phyloP scores from a whole-genome alignment of 2,329 filamentous ascomycete species.

The Exophiala bonariae region DNA sequence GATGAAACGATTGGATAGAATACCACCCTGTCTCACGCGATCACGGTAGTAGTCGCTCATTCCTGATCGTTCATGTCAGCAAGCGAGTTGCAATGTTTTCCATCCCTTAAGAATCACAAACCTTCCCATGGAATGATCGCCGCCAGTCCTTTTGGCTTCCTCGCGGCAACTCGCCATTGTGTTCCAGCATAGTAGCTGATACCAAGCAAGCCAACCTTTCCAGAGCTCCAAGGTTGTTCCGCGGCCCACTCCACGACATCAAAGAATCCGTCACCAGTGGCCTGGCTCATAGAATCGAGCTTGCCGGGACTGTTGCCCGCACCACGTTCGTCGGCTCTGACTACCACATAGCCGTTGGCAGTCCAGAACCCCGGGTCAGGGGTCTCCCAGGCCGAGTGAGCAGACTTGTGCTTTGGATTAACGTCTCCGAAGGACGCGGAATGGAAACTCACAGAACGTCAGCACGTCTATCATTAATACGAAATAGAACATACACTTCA shows the following conservation, averaged over 20 bases:
- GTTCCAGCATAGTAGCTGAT: slow-evolving; percentile 55
- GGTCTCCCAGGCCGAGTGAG: slow-evolving; percentile 60
- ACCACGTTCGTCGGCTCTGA: slow-evolving; percentile 56
- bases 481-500: slow-evolving; percentile 6
- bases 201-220: slow-evolving; percentile 52
- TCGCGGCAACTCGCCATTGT: slow-evolving; percentile 56
- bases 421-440: slow-evolving; percentile 50
- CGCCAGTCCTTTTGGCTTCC: slow-evolving; percentile 51
- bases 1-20: slow-evolving; percentile 60
- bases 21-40: slow-evolving; percentile 61
- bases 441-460: slow-evolving; percentile 41
- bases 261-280: slow-evolving; percentile 53
- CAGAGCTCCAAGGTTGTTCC: slow-evolving; percentile 50
- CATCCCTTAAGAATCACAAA: slow-evolving; percentile 37
- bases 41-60: slow-evolving; percentile 54
- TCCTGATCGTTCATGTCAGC: too few species aligned
- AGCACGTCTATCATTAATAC: too few species aligned
- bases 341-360: slow-evolving; percentile 53
- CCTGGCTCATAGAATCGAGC: slow-evolving; percentile 54
- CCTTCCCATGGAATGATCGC: slow-evolving; percentile 57
- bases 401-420: slow-evolving; percentile 54
- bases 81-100: too few species aligned
- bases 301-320: slow-evolving; percentile 53
- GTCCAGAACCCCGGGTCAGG: slow-evolving; percentile 61
- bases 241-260: slow-evolving; percentile 56